Base-by-base conservation (phyloP, 176 grass and related monocot species). In the Metroxylon sagu region DNA sequence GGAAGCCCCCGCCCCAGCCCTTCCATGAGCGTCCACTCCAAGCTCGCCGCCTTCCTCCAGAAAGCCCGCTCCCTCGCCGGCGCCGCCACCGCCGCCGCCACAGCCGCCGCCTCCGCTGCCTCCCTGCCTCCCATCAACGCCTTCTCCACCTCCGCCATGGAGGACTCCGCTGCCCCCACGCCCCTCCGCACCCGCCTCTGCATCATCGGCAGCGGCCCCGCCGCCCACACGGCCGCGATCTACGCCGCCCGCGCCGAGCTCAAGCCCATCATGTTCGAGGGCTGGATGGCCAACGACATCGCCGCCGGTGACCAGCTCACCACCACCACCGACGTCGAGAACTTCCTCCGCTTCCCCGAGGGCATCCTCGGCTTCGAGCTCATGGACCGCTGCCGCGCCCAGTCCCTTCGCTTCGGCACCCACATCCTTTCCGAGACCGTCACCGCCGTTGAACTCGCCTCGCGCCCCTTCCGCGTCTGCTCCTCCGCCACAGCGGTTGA, bases 311-410 rank as follows among this genome's bases (percentile, higher is more conserved):
- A 87, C 0, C 93, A 98, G 79, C 87, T 98, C 70, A 98, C 93
- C 65, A 98, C 93, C 75, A 92, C 93, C 79, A 98, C 87, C 30
- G 87, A 98, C 57, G 93, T 98, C 30, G 87, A 98, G 72, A 98
- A 98, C 76, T 98, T 92, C 84, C 87, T 84, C 5, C 84, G 87
- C 2, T 98, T 98, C 62, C 87, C 48, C 25, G 61, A 78, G 0
- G 93, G 87, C 4, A 78, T 97, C 76, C 61, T 91, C n/a, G 93
- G 93, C 29, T 5, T 61, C 19, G 93, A 88, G 17, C 87, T 97
- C 62, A 97, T 90, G 76, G 93, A 97, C 26, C 48, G 63, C 25
- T 91, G 84, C 71, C 78, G 81, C 60, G 69, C 64, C 50, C 87
- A 97, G 78, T 85, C 92, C 26, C 16, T 52, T 15, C 77, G 75